phyloP scores from a whole-genome alignment of 2,329 filamentous ascomycete species.

The Xylaria sp. region DNA sequence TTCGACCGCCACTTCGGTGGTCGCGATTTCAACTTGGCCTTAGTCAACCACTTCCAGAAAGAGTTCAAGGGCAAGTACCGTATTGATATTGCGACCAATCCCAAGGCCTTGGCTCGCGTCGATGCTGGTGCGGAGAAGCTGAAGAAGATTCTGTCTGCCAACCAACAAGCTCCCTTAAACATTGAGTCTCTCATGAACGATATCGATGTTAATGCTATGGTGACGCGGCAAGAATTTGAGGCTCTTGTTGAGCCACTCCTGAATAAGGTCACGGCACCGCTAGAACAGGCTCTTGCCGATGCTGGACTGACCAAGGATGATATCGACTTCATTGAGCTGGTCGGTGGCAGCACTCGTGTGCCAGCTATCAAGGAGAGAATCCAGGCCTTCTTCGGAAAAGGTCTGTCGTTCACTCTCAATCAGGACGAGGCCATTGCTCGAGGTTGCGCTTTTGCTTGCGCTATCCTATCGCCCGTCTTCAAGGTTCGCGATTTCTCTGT shows the following conservation, averaged over 20 bases:
- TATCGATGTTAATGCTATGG: slow-evolving; percentile 85
- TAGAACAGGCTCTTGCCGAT: slow-evolving; percentile 94
- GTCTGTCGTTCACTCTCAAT: slow-evolving; percentile 95
- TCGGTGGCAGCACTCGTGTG: slow-evolving; percentile 94
- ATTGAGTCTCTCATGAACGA: slow-evolving; percentile 99
- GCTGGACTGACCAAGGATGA: slow-evolving; percentile 91
- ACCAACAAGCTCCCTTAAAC: slow-evolving; percentile 90
- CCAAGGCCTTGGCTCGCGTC: slow-evolving; percentile 89
- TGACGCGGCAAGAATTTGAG: slow-evolving; percentile 96
- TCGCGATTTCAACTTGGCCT: slow-evolving; percentile 93
- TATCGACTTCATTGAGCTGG: slow-evolving; percentile 92
- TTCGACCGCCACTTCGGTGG: slow-evolving; percentile 98
- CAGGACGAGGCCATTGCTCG: slow-evolving; percentile 97
- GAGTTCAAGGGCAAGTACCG: slow-evolving; percentile 99
- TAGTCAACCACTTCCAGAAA: slow-evolving; percentile 93
- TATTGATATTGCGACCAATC: slow-evolving; percentile 91
- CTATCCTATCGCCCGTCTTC: slow-evolving; percentile 97
- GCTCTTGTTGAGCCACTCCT: slow-evolving; percentile 88
- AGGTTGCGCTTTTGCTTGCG: slow-evolving; percentile 96
- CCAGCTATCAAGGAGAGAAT: slow-evolving; percentile 92
- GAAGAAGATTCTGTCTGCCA: slow-evolving; percentile 98
- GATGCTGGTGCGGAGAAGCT: slow-evolving; percentile 92
- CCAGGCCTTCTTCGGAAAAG: slow-evolving; percentile 90
- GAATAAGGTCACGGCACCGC: slow-evolving; percentile 74
- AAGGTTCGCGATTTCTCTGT: slow-evolving; percentile 97